A percentile compares a stretch with the other conserved stretches of the same genome.
Evolutionary conservation across 768 basidiomycete species (phyloP).

Genomic region (Hortiboletus flavorubellus): DNA sequence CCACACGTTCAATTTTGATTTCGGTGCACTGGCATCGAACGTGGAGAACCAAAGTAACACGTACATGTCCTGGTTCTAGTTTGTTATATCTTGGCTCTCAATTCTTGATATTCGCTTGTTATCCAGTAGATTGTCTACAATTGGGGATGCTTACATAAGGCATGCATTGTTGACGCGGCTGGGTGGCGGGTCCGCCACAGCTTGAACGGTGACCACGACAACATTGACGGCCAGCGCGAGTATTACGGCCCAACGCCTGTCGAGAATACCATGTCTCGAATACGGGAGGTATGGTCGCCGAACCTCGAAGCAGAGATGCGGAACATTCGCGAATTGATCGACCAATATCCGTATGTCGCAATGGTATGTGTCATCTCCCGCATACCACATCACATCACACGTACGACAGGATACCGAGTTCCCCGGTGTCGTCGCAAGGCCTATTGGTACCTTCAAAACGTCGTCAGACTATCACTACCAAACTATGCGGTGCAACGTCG

Average conservation of each 20-base stretch:
- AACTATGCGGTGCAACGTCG: constrained; percentile 99
- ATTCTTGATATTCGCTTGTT: constrained; percentile 5
- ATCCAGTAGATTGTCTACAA: neutral
- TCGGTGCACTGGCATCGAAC: constrained; percentile 54
- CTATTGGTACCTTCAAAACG: constrained; percentile 94
- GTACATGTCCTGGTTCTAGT: constrained; percentile 69
- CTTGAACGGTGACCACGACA: constrained; percentile 19
- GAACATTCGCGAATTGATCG: constrained; percentile 81
- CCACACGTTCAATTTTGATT: constrained; percentile 58
- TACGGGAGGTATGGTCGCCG: constrained; percentile 93
- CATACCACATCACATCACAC: constrained; percentile 5
- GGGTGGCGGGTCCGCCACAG: constrained; percentile 10
- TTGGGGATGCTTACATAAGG: constrained; percentile 28
- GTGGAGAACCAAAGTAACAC: constrained; percentile 53
- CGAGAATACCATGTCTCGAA: constrained; percentile 58
- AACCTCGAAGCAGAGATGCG: constrained; percentile 94
- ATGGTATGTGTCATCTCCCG: constrained; percentile 59
- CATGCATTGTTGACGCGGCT: constrained; percentile 18
- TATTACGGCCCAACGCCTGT: neutral
- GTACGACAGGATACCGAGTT: constrained; percentile 89
- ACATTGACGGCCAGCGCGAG: neutral
- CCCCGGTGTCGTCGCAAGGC: constrained; percentile 96
- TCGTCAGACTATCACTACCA: constrained; percentile 99
- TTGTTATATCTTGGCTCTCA: constrained; percentile 10
- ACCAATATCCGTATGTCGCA: constrained; percentile 89